These are phyloP conservation scores for Setaria italica DNA, from an alignment of 202 grass and related monocot genomes.

Conservation along the genomic window DNA sequence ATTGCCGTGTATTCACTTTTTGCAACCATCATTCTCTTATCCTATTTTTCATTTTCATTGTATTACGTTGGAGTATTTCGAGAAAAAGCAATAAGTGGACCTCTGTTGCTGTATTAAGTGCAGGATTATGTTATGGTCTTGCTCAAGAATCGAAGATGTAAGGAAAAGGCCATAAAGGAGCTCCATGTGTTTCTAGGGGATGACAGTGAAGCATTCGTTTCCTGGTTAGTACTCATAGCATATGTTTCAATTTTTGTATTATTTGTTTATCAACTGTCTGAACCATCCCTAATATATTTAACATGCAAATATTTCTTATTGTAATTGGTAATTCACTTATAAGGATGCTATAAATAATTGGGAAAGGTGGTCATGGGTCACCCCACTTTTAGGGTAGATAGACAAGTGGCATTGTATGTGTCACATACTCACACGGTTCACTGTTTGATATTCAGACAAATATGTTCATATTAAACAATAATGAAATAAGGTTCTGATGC, in stretches of 20 bases:
- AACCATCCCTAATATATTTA: not conserved
- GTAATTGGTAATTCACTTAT: conserved; percentile 2
- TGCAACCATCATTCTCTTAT: not conserved
- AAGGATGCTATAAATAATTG: not conserved
- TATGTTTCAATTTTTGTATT: conserved; percentile 3
- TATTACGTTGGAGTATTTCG: conserved; percentile 11
- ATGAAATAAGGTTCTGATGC: not conserved
- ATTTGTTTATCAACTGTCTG: conserved; percentile 3
- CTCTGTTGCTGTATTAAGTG: conserved; percentile 57
- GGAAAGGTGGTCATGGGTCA: not conserved
- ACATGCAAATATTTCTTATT: not conserved
- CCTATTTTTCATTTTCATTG: conserved; percentile 14
- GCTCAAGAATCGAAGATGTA: conserved; percentile 55
- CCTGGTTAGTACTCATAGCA: conserved; percentile 61
- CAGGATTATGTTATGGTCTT: conserved; percentile 76
- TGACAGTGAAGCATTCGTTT: conserved; percentile 58
- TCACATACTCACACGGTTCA: not conserved
- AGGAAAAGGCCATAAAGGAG: conserved; percentile 52
- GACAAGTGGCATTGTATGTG: not conserved
- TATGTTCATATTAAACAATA: not conserved
- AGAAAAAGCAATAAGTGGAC: conserved; percentile 32
- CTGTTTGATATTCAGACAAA: not conserved
- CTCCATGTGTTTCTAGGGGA: conserved; percentile 66
- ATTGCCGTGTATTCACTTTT: conserved; percentile 10
- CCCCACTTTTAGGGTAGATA: not conserved